phyloP scores from a whole-genome alignment of 306 rosid genomes.

The Aeschynomene evenia region DNA sequence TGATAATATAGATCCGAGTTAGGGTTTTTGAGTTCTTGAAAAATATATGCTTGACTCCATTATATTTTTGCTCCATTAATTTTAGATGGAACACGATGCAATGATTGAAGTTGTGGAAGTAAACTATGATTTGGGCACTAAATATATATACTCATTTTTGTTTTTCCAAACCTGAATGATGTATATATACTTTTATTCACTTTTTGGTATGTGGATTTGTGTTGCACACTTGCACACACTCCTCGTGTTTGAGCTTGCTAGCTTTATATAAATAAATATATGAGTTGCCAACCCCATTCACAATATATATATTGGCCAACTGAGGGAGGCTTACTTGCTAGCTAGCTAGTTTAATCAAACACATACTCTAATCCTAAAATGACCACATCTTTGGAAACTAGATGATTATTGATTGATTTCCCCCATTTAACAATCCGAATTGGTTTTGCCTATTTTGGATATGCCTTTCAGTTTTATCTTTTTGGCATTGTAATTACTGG shows the following conservation, averaged over 20 bases:
- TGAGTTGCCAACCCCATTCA: not conserved
- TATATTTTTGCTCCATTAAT: not conserved
- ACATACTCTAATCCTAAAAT: slow-evolving; percentile 16
- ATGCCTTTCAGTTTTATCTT: not conserved
- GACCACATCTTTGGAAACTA: not conserved
- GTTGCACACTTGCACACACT: not conserved
- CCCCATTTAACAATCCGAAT: not conserved
- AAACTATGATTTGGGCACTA: too few species aligned
- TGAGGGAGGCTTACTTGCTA: slow-evolving; percentile 47
- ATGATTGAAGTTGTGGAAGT: slow-evolving; percentile 28
- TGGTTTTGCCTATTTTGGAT: not conserved
- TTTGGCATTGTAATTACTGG: not conserved
- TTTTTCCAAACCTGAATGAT: slow-evolving; percentile 28
- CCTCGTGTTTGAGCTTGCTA: not conserved
- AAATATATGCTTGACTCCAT: too few species aligned
- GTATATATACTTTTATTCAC: not conserved
- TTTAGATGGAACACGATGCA: slow-evolving; percentile 10
- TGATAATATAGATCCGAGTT: too few species aligned
- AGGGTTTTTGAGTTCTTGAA: too few species aligned
- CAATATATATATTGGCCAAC: slow-evolving; percentile 18
- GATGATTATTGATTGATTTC: not conserved
- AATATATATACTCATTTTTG: too few species aligned
- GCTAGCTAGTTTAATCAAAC: too few species aligned
- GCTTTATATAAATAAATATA: too few species aligned
- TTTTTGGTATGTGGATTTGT: slow-evolving; percentile 17